Base-by-base conservation (phyloP, 1,139 yeast genomes). In the Arxiozyma slooffiae region DNA sequence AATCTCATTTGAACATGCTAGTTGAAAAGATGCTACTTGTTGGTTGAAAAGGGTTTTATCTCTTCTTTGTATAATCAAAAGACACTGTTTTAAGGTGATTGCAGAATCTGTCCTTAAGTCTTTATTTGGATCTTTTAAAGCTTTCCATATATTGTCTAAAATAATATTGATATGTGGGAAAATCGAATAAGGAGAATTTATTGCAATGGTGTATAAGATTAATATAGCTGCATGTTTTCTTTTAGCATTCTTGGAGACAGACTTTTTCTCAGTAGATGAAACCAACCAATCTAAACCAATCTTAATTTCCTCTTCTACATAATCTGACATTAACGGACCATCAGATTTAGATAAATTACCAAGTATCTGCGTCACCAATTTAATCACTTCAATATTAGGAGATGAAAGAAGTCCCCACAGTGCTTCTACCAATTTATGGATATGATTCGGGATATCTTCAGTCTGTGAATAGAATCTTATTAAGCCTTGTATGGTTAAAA, bases 261-360 rank as follows among this genome's bases (percentile, higher is more conserved):
- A 56, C 6, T 63, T 60, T 41, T 59, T 62, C 50, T 66, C 70
- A 17, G 66, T 63, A 1, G 67, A 61, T 20, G 82, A 76, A 52
- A 85, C 89, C 38, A 92, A 75, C 95, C 97, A 85, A 66, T 92
- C 97, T 50, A 90, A 75, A 46, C 96, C 89, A 51, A 89, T 76
- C 63, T 85, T 86, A n/a, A 94, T 90, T 65, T 92, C 97, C 60
- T 81, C 86, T 57, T 90, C 97, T 34, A 92, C 97, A 67, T 92
- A 84, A 52, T 90, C 97, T 1, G 95, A 89, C 0, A 96, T 87
- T 50, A 89, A 71, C 1, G 94, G 80, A 1, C 95, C 94, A 23
- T 95, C 95, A 0, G 95, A 90, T 2, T 83, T 80, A 0, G 97
- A 95, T 57, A 92, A 72, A 59, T 83, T 85, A 6, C 97, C 97